Evolutionary conservation across 192 early-diverging fungal genomes (phyloP).

Genomic region (Coemansia sp.): DNA sequence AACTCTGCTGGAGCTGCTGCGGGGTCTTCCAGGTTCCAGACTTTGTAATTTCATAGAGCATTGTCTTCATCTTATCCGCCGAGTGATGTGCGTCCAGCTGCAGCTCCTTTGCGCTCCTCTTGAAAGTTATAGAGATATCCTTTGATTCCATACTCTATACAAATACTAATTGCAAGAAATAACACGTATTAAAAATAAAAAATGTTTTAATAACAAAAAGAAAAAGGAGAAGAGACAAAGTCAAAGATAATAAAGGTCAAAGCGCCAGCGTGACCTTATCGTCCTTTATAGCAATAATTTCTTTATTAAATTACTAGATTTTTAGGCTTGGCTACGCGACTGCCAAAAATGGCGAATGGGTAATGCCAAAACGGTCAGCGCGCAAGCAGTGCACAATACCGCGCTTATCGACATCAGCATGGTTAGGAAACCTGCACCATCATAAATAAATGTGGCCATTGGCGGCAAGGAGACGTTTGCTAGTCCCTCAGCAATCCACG

Average conservation of each 20-base stretch:
- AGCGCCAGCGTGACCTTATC: background rate
- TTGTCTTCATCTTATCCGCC: background rate
- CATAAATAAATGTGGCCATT: constrained; percentile 29
- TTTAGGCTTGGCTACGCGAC: background rate
- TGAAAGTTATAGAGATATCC: background rate
- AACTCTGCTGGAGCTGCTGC: background rate
- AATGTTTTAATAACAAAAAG: constrained; percentile 21
- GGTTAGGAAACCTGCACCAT: constrained; percentile 15
- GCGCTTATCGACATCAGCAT: constrained; percentile 44
- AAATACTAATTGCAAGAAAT: background rate
- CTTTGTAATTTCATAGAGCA: background rate
- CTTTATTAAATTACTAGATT: too few species aligned
- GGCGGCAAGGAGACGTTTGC: constrained; percentile 46
- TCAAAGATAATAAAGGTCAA: background rate
- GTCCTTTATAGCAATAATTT: background rate
- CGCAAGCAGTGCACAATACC: constrained; percentile 31
- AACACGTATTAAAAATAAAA: background rate
- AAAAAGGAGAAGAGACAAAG: constrained; percentile 11
- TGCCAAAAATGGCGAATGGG: constrained; percentile 14
- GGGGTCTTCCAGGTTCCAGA: constrained; percentile 2
- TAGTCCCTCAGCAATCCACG: constrained; percentile 47
- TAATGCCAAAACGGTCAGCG: constrained; percentile 22
- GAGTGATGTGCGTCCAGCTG: background rate
- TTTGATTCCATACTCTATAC: background rate
- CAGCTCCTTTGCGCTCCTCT: background rate